Percentiles rank a stretch among this genome's conserved stretches.
Conservation (phyloP, 2,329 filamentous ascomycete species). For the Fragosphaeria purpurea region DNA sequence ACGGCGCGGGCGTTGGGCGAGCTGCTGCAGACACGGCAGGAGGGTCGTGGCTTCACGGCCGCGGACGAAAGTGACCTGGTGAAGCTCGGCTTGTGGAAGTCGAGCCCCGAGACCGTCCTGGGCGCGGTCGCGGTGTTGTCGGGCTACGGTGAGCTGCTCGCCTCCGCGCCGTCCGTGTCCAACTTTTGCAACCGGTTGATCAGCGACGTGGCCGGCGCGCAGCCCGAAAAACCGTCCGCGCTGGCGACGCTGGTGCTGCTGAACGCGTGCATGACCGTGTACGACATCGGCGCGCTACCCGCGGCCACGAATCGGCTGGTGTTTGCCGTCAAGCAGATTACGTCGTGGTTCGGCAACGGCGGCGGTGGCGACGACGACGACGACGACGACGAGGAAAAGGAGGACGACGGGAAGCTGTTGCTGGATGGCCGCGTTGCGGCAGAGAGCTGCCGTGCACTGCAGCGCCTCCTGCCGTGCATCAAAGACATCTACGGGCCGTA, state of each 20-base stretch:
- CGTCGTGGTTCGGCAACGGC: slow-evolving; percentile 47
- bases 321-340: slow-evolving; percentile 71
- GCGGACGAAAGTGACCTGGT: slow-evolving; percentile 38
- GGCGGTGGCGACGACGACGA: slow-evolving; percentile 32
- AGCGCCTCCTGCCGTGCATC: slow-evolving; percentile 60
- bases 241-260: slow-evolving; percentile 42
- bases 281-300: slow-evolving; percentile 41
- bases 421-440: slow-evolving; percentile 34
- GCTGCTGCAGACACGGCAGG: slow-evolving; percentile 36
- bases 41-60: slow-evolving; percentile 35
- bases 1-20: slow-evolving; percentile 41
- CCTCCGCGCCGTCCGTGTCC: slow-evolving; percentile 36
- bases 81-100: slow-evolving; percentile 36
- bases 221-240: slow-evolving; percentile 32
- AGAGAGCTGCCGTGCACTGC: slow-evolving; percentile 46
- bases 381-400: neutral
- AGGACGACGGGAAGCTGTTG: neutral
- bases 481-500: slow-evolving; percentile 79
- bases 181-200: slow-evolving; percentile 51
- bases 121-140: slow-evolving; percentile 39
- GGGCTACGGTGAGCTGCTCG: slow-evolving; percentile 41
- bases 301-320: slow-evolving; percentile 61
- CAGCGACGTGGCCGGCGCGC: slow-evolving; percentile 47
- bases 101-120: slow-evolving; percentile 35
- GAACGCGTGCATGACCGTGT: slow-evolving; percentile 42